Base-by-base conservation (phyloP, 768 basidiomycete species). In the Gloeopeniophorella convolvens region DNA sequence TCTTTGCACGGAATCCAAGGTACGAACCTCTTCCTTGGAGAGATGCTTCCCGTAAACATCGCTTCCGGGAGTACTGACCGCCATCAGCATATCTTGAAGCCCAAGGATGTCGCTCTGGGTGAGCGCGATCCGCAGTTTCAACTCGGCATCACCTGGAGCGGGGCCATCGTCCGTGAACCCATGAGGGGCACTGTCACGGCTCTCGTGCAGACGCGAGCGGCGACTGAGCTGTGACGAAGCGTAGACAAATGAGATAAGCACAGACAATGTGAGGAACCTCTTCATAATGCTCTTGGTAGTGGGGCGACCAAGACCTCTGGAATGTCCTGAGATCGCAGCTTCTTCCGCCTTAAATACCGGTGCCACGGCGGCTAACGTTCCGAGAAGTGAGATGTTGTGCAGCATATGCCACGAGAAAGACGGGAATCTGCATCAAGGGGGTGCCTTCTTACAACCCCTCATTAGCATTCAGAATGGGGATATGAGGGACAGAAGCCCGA, bases 81-180 rank as follows among this genome's bases (percentile, higher is more conserved):
- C 68, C 51, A 63, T 58, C 18, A 72, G 63, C 7, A 60, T 63
- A 42, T 65, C 59, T 54, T 71, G 65, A 7, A 73, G 67, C 9
- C 70, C 70, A 9, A 48, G 48, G 24, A 66, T 63, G 54, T 73
- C 59, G 42, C 56, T 64, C 45, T 66, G 66, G 18, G 59, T 61
- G 42, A 73, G 63, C 3, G 64, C 70, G 42, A 73, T 53, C 36
- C 69, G 68, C 35, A 73, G 59, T 45, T 63, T 66, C 33, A 75
- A 61, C 12, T 59, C 51, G 1, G 62, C 54, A 45, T 66, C 62
- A 2, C 61, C 51, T 5, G 64, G 42, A 2, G 70, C 68, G 28
- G 63, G 40, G 18, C 67, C 68, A 13, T 50, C 51, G 36, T 51
- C 46, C 16, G 59, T 45, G 57, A 70, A 71, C 16, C 60, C 63